Conservation (phyloP, 768 basidiomycete species). For the Candolleomyces efflorescens region DNA sequence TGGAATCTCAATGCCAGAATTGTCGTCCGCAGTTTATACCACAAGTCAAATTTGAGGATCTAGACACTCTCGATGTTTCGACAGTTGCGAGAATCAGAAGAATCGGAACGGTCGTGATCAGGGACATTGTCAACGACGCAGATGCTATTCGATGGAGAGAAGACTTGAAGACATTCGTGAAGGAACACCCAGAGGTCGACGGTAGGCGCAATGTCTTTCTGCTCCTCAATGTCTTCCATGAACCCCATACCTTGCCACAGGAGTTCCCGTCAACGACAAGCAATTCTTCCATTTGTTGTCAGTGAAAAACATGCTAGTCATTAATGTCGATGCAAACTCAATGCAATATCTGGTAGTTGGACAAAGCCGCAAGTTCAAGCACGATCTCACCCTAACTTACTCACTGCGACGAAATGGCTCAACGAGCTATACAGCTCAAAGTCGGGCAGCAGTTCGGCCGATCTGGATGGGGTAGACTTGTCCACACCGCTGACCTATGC, state of each 20-base stretch:
- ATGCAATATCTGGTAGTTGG: slow-evolving; percentile 24
- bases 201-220: slow-evolving; percentile 44
- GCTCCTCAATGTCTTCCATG: slow-evolving; percentile 36
- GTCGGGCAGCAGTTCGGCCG: slow-evolving; percentile 29
- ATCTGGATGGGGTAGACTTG: slow-evolving; percentile 58
- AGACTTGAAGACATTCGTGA: slow-evolving; percentile 51
- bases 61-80: slow-evolving; percentile 42
- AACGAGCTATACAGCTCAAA: slow-evolving; percentile 59
- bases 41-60: slow-evolving; percentile 53
- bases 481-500: slow-evolving; percentile 63
- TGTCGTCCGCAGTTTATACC: slow-evolving; percentile 47
- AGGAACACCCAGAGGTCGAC: slow-evolving; percentile 53
- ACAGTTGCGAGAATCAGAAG: slow-evolving; percentile 47
- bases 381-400: slow-evolving; percentile 61
- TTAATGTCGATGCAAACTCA: not conserved
- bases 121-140: slow-evolving; percentile 51
- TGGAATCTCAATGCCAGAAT: not conserved
- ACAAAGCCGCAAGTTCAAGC: slow-evolving; percentile 59
- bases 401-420: slow-evolving; percentile 53
- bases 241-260: slow-evolving; percentile 22
- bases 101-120: slow-evolving; percentile 58
- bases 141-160: slow-evolving; percentile 58
- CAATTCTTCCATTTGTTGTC: slow-evolving; percentile 73
- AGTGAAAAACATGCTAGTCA: slow-evolving; percentile 15
- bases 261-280: slow-evolving; percentile 52